These are phyloP conservation scores for Volvox reticuliferus DNA, from an alignment of 139 green algal genomes.

Conservation along the genomic window DNA sequence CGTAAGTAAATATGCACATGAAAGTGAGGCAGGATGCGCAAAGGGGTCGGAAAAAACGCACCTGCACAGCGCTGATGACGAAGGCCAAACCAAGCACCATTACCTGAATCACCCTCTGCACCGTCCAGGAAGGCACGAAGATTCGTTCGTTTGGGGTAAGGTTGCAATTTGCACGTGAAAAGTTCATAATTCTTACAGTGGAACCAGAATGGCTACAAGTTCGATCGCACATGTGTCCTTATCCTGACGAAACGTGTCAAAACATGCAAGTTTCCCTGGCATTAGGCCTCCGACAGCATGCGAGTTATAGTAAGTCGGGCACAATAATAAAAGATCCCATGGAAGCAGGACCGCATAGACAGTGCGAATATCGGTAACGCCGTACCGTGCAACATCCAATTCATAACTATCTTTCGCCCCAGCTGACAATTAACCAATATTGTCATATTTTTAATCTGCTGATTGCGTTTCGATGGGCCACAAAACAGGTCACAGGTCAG, in stretches of 20 bases:
- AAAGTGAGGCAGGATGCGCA: not conserved
- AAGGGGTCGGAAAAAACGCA: not conserved
- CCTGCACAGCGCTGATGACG: not conserved
- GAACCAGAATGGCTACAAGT: not conserved
- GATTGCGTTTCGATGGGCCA: too few species aligned
- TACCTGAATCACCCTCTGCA: constrained; percentile 15
- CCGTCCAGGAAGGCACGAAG: not conserved
- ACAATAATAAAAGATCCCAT: too few species aligned
- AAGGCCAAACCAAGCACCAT: not conserved
- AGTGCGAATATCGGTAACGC: too few species aligned
- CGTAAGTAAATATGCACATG: not conserved
- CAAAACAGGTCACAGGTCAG: too few species aligned
- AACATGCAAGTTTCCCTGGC: not conserved
- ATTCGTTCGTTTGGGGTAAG: not conserved
- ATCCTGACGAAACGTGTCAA: not conserved
- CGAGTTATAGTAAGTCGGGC: not conserved
- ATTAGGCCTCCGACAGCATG: not conserved
- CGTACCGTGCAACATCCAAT: too few species aligned
- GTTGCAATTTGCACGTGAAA: not conserved
- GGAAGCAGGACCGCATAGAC: too few species aligned
- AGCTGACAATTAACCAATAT: too few species aligned
- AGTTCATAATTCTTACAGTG: not conserved
- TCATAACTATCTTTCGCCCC: too few species aligned
- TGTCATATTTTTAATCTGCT: too few species aligned
- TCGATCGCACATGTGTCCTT: not conserved